A percentile compares a stretch with the other conserved stretches of the same genome.
Evolutionary conservation across 2,329 filamentous ascomycete species (phyloP).

Genomic region (Apiospora arundinis): DNA sequence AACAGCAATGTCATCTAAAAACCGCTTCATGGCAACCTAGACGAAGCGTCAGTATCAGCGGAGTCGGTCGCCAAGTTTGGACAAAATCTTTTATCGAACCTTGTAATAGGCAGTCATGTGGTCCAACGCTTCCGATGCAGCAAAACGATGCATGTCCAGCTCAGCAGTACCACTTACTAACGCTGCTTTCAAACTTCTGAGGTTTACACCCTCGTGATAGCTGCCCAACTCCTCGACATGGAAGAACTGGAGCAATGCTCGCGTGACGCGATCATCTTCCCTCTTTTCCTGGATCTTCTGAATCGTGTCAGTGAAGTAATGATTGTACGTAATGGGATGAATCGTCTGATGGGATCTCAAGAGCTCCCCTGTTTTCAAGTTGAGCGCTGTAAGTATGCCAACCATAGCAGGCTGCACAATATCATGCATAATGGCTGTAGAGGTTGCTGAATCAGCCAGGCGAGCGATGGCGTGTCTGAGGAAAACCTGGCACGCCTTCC

Average conservation of each 20-base stretch:
- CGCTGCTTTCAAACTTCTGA: no score
- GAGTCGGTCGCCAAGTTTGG: neutral
- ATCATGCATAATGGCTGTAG: conserved; percentile 25
- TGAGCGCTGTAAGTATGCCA: conserved; percentile 28
- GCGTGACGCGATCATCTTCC: no score
- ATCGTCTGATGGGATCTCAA: conserved; percentile 33
- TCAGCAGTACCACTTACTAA: conserved; percentile 24
- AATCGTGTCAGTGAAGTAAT: neutral
- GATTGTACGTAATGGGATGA: conserved; percentile 49
- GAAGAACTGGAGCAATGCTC: no score
- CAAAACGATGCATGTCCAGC: conserved; percentile 35
- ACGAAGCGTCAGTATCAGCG: conserved; percentile 14
- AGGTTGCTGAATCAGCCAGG: conserved; percentile 31
- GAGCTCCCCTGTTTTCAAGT: conserved; percentile 36
- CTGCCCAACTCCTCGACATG: no score
- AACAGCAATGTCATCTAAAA: conserved; percentile 50
- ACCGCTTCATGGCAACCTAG: conserved; percentile 51
- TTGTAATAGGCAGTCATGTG: conserved; percentile 45
- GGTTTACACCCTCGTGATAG: no score
- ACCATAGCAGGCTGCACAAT: conserved; percentile 28
- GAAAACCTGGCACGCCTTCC: conserved; percentile 26
- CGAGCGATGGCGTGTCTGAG: conserved; percentile 30
- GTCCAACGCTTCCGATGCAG: conserved; percentile 43
- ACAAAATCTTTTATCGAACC: conserved; percentile 32
- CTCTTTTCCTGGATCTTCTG: neutral